Conservation (phyloP, 2,329 filamentous ascomycete genomes). For the Arthroderma uncinatum region DNA sequence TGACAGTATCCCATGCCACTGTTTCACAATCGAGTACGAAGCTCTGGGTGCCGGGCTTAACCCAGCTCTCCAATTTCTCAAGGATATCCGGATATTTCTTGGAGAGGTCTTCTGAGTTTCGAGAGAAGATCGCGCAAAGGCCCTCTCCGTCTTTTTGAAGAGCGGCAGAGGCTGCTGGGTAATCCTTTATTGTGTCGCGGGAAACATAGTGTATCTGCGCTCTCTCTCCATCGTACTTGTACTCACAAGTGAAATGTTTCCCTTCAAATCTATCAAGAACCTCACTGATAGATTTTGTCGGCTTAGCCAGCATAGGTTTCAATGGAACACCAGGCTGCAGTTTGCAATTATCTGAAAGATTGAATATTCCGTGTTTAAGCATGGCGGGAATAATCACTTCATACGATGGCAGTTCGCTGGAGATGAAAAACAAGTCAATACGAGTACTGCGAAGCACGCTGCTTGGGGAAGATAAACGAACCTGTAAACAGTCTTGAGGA, state of each 20-base stretch:
- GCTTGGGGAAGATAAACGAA: slow-evolving; percentile 28
- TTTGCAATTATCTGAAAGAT: slow-evolving; percentile 74
- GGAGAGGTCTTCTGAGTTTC: slow-evolving; percentile 92
- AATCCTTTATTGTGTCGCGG: slow-evolving; percentile 60
- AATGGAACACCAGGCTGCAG: slow-evolving; percentile 85
- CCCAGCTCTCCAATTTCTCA: slow-evolving; percentile 74
- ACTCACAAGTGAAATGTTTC: slow-evolving; percentile 94
- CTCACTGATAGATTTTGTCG: slow-evolving; percentile 95
- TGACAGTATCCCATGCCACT: slow-evolving; percentile 86
- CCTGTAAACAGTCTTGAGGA: slow-evolving; percentile 85
- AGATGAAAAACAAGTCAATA: not conserved
- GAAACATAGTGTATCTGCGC: slow-evolving; percentile 98
- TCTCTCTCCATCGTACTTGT: slow-evolving; percentile 96
- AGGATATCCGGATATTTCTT: slow-evolving; percentile 98
- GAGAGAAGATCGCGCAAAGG: slow-evolving; percentile 85
- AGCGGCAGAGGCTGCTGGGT: slow-evolving; percentile 49
- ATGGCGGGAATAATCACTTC: slow-evolving; percentile 88
- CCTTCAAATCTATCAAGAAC: slow-evolving; percentile 93
- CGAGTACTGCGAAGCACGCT: not conserved
- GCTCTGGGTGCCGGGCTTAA: slow-evolving; percentile 79
- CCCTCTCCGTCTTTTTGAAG: slow-evolving; percentile 57
- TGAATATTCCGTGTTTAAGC: slow-evolving; percentile 72
- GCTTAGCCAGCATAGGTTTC: slow-evolving; percentile 97
- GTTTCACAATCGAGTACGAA: slow-evolving; percentile 99
- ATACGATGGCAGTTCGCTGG: slow-evolving; percentile 87